phyloP scores from a whole-genome alignment of 2,329 filamentous ascomycete species.

The Calonectria pauciramosa region DNA sequence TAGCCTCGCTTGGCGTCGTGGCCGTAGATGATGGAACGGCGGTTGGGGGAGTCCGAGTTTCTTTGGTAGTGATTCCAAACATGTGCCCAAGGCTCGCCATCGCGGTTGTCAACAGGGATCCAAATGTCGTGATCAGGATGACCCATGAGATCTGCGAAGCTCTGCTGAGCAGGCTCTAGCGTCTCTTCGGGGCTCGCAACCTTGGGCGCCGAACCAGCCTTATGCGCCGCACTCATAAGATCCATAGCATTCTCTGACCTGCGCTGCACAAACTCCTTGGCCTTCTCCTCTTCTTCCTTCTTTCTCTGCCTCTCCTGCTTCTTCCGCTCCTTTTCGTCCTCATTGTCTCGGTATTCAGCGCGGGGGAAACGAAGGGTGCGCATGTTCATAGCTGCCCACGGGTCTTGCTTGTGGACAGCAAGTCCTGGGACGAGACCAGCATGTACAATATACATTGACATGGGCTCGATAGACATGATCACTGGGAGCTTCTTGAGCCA shows the following conservation, averaged over 20 bases:
- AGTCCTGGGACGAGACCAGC: slow-evolving; percentile 86
- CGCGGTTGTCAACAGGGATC: slow-evolving; percentile 57
- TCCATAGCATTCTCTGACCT: neutral
- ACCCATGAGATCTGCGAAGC: slow-evolving; percentile 27
- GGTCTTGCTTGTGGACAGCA: slow-evolving; percentile 77
- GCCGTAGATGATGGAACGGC: slow-evolving; percentile 84
- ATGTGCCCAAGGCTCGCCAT: slow-evolving; percentile 77
- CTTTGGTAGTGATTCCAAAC: slow-evolving; percentile 69
- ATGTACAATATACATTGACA: slow-evolving; percentile 81
- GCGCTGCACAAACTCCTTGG: neutral
- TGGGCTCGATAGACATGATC: slow-evolving; percentile 79
- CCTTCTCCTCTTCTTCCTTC: slow-evolving; percentile 16
- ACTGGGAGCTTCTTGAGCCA: slow-evolving; percentile 82
- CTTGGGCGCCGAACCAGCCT: neutral
- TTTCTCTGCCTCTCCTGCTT: slow-evolving; percentile 32
- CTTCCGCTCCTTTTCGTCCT: slow-evolving; percentile 41
- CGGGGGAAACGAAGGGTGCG: slow-evolving; percentile 76
- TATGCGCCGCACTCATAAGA: neutral
- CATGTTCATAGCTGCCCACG: slow-evolving; percentile 93
- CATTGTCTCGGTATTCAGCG: slow-evolving; percentile 55
- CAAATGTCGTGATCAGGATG: slow-evolving; percentile 48
- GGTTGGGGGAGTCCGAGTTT: slow-evolving; percentile 46
- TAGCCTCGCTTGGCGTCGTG: slow-evolving; percentile 85
- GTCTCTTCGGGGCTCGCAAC: neutral
- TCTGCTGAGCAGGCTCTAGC: neutral